A percentile compares a stretch with the other conserved stretches of the same genome.
These are phyloP conservation scores for Penicillium waksmanii DNA, from an alignment of 495 filamentous ascomycete species.

Conservation along the genomic window DNA sequence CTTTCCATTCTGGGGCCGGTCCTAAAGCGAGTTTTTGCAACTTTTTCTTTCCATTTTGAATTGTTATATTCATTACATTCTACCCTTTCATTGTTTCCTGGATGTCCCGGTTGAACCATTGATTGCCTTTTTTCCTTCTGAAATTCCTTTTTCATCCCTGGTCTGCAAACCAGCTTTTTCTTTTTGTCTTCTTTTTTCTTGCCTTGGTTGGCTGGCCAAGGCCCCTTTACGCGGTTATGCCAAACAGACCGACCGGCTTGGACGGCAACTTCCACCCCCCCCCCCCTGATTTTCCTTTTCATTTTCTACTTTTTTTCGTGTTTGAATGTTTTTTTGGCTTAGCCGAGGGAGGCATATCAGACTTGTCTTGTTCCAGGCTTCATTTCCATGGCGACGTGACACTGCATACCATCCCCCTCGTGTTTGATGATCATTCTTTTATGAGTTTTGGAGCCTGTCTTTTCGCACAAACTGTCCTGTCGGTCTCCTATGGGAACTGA, in stretches of 20 bases:
- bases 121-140: conserved; percentile 6
- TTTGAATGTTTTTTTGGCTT: conserved; percentile 33
- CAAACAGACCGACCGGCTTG: conserved; percentile 44
- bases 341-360: conserved; percentile 12
- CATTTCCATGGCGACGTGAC: too few species aligned
- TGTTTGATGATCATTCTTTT: conserved; percentile 28
- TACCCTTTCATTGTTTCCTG: conserved; percentile 17
- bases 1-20: conserved; percentile 39
- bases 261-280: conserved; percentile 33
- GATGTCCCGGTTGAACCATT: conserved; percentile 27
- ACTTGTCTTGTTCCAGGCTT: neutral
- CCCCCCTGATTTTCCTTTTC: conserved; percentile 23
- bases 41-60: conserved; percentile 11
- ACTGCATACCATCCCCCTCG: conserved; percentile 19
- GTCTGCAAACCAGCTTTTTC: conserved; percentile 25
- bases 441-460: conserved; percentile 23
- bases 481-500: conserved; percentile 22
- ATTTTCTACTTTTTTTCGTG: conserved; percentile 23
- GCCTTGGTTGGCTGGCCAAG: conserved; percentile 26
- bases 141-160: conserved; percentile 21
- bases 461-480: conserved; percentile 20
- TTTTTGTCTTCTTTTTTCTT: conserved; percentile 32
- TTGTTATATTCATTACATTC: neutral
- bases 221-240: conserved; percentile 47
- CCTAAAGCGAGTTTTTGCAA: conserved; percentile 32